Percentiles rank a stretch among this genome's conserved stretches.
Conservation (phyloP, 2,329 filamentous ascomycete species). For the Paecilomyces niveus region DNA sequence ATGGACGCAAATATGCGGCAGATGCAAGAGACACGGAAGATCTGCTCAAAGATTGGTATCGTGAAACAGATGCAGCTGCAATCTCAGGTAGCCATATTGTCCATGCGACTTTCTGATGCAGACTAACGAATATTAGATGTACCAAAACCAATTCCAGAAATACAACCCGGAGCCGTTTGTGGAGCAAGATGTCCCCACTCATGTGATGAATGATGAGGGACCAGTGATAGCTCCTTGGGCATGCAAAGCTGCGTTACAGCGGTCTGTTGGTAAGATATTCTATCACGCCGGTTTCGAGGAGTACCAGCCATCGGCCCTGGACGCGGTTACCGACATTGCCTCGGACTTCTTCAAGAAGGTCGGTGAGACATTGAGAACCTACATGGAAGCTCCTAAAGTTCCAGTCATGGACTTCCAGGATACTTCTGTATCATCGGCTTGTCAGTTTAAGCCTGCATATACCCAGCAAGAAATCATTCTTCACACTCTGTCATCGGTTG, state of each 20-base stretch:
- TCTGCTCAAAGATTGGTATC: slow-evolving; percentile 92
- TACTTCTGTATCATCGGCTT: slow-evolving; percentile 23
- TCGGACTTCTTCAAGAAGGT: slow-evolving; percentile 86
- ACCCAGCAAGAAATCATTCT: slow-evolving; percentile 79
- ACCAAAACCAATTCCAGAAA: slow-evolving; percentile 96
- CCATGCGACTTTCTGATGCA: not conserved
- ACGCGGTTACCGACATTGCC: slow-evolving; percentile 82
- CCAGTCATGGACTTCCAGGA: slow-evolving; percentile 43
- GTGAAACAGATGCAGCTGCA: slow-evolving; percentile 99
- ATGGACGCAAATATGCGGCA: slow-evolving; percentile 88
- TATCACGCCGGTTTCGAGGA: slow-evolving; percentile 97
- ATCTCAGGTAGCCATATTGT: slow-evolving; percentile 61
- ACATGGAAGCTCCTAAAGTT: slow-evolving; percentile 74
- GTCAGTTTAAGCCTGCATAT: slow-evolving; percentile 59
- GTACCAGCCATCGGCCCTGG: slow-evolving; percentile 87
- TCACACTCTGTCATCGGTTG: slow-evolving; percentile 78
- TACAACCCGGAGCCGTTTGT: slow-evolving; percentile 85
- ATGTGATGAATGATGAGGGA: slow-evolving; percentile 81
- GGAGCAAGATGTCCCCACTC: slow-evolving; percentile 79
- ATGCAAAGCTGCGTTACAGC: slow-evolving; percentile 76
- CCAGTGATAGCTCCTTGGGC: slow-evolving; percentile 79
- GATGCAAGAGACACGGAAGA: slow-evolving; percentile 92
- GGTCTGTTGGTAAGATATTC: slow-evolving; percentile 88
- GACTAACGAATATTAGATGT: slow-evolving; percentile 54
- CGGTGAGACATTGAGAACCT: slow-evolving; percentile 69